Evolutionary conservation across 441 rosid genomes (phyloP).

Genomic region (Cnidoscolus chayamansa): DNA sequence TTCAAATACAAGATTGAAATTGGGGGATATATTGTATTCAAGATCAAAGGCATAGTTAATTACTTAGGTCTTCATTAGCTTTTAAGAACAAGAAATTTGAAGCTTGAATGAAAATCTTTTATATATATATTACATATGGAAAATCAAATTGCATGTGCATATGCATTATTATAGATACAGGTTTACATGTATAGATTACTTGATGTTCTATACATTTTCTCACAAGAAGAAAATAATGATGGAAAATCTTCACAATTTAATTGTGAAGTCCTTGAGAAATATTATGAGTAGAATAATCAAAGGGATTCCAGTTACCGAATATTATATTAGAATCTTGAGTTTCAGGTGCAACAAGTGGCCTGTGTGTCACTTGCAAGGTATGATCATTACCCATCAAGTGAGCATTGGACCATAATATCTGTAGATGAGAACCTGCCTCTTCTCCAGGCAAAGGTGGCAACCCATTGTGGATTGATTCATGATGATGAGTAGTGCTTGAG

Average conservation of each 20-base stretch:
- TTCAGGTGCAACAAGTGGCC: constrained; percentile 27
- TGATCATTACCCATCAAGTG: constrained; percentile 28
- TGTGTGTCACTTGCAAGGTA: constrained; percentile 29
- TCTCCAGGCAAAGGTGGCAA: constrained; percentile 75
- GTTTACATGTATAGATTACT: constrained; percentile 14
- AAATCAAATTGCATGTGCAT: no score
- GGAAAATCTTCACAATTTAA: neutral
- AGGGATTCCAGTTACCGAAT: constrained; percentile 56
- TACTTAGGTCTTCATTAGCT: no score
- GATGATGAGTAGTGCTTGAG: neutral
- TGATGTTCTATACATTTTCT: constrained; percentile 13
- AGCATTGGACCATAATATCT: constrained; percentile 44
- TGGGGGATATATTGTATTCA: no score
- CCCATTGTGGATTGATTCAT: constrained; percentile 24
- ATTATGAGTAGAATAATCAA: constrained; percentile 50
- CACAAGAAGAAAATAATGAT: neutral
- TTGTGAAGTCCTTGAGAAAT: constrained; percentile 34
- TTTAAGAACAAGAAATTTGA: no score
- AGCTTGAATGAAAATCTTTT: no score
- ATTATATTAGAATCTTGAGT: constrained; percentile 49
- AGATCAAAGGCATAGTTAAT: no score
- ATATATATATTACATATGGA: no score
- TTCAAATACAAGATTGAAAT: no score
- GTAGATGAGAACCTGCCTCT: constrained; percentile 34
- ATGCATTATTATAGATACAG: no score